A percentile compares a stretch with the other conserved stretches of the same genome.
phyloP scores from a whole-genome alignment of 1,284 basidiomycete species.

The Xerocomus cyaneibrunnescens region DNA sequence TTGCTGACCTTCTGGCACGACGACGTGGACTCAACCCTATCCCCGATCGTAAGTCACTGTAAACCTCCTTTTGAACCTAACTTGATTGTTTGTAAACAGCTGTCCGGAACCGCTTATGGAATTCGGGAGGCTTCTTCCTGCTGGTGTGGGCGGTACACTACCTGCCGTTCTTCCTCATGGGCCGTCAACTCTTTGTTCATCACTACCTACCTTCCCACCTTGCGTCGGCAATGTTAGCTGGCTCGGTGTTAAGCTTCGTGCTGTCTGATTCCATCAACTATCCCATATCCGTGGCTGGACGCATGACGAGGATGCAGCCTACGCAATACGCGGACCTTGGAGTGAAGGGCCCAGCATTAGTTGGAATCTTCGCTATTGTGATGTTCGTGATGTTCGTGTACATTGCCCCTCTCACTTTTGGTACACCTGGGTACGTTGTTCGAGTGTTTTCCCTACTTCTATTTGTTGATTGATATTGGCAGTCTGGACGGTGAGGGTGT shows the following conservation, averaged over 20 bases:
- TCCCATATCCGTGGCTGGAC: slow-evolving; percentile 77
- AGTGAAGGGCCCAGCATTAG: slow-evolving; percentile 62
- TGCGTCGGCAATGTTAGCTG: slow-evolving; percentile 88
- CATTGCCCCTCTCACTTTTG: slow-evolving; percentile 88
- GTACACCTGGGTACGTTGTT: slow-evolving; percentile 77
- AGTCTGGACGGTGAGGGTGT: slow-evolving; percentile 75
- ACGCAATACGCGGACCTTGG: slow-evolving; percentile 72
- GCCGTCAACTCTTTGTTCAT: slow-evolving; percentile 94
- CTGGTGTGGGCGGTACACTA: slow-evolving; percentile 96
- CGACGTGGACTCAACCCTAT: slow-evolving; percentile 85
- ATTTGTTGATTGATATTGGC: slow-evolving; percentile 12
- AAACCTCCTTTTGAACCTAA: not conserved
- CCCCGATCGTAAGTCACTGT: slow-evolving; percentile 66
- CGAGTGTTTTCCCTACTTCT: slow-evolving; percentile 3
- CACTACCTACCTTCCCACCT: slow-evolving; percentile 97
- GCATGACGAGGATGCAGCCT: slow-evolving; percentile 58
- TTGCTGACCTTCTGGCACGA: slow-evolving; percentile 86
- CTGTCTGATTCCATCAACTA: slow-evolving; percentile 92
- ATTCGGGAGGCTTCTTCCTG: slow-evolving; percentile 94
- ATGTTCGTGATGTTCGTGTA: slow-evolving; percentile 73
- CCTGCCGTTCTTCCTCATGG: slow-evolving; percentile 98
- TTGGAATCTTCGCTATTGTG: slow-evolving; percentile 56
- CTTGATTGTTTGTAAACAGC: slow-evolving; percentile 44
- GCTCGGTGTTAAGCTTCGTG: slow-evolving; percentile 90
- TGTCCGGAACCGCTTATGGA: slow-evolving; percentile 90